Conservation (phyloP, 225 moss, liverwort and hornwort genomes). For the Bryum argenteum region DNA sequence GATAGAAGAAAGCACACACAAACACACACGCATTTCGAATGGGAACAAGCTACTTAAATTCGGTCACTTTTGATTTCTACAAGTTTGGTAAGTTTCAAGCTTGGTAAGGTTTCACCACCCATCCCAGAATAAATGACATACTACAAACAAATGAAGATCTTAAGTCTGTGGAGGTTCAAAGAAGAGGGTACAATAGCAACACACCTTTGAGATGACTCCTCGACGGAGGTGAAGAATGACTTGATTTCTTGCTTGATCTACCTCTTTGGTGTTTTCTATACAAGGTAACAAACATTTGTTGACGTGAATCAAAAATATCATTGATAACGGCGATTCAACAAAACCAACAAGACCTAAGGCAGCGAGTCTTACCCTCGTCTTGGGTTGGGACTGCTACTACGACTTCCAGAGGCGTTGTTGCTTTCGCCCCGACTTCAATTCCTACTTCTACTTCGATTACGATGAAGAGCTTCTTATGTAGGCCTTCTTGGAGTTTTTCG, state of each 20-base stretch:
- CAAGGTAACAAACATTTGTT: conserved; percentile 5
- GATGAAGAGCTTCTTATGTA: conserved; percentile 71
- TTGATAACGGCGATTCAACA: conserved; percentile 8
- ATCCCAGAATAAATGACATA: conserved; percentile 21
- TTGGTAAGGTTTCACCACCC: conserved; percentile 33
- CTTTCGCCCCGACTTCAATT: conserved; percentile 59
- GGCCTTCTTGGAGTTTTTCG: conserved; percentile 47
- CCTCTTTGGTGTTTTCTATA: conserved; percentile 55
- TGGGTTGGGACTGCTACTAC: conserved; percentile 76
- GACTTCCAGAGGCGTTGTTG: conserved; percentile 76
- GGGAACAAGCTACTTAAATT: background rate
- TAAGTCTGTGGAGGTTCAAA: conserved; percentile 21
- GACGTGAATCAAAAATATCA: background rate
- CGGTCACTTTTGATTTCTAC: conserved; percentile 20
- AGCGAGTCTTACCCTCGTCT: conserved; percentile 62
- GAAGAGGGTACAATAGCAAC: conserved; percentile 38
- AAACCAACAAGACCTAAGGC: background rate
- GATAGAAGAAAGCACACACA: background rate
- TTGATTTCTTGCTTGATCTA: conserved; percentile 65
- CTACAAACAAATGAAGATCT: background rate
- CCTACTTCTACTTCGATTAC: conserved; percentile 59
- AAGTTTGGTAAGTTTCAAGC: background rate
- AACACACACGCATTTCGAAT: background rate
- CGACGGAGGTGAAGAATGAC: conserved; percentile 66
- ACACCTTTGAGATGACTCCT: conserved; percentile 92